Evolutionary conservation across 2,329 filamentous ascomycete genomes (phyloP), one percentile per base, ranked within the genome.

Genomic region (Fragosphaeria purpurea): DNA sequence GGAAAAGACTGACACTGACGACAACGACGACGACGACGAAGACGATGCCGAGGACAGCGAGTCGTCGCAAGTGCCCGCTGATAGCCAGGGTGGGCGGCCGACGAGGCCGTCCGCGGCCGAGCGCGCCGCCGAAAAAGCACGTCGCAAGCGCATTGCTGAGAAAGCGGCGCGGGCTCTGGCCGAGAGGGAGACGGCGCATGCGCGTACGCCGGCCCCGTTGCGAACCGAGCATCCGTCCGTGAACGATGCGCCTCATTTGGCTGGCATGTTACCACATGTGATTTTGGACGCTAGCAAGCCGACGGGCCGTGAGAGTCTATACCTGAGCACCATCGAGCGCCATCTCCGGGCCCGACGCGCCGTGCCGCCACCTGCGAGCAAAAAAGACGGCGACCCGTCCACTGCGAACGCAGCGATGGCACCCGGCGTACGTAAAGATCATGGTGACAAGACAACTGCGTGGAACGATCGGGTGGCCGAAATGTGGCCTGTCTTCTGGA

Each of bases 281-380:
- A 86, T 95, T 53, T 72, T 86, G 30, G 83, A 86, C 53, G 87
- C 90, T 1, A 86, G 86, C 56, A 84, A 85, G 57, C 85, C 88
- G 1, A 87, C 83, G 1, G 83, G 86, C 11, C 74, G 84, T 44
- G 88, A 95, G 66, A 86, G 84, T 1, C 75, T 86, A 13, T 95
- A 83, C 60, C 69, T 84, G 10, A 73, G 73, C n/a, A 77, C 79
- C 40, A 80, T 83, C 50, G 75, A 70, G 6, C 68, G 68, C 45
- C 70, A 79, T 8, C 70, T 83, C 7, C 52, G 59, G 30, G 56
- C 60, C 11, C 50, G 55, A 12, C 55, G 54, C 10, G 51, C 47
- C 0, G 46, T 51, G 7, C 54, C 51, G 22, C 55, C 56, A 6
- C 48, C 50, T 2, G 39, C 47, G 1, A 41, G 54, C 40, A 56